Evolutionary conservation across 331 rosid species (phyloP).

Genomic region (Rhamnella rubrinervis): DNA sequence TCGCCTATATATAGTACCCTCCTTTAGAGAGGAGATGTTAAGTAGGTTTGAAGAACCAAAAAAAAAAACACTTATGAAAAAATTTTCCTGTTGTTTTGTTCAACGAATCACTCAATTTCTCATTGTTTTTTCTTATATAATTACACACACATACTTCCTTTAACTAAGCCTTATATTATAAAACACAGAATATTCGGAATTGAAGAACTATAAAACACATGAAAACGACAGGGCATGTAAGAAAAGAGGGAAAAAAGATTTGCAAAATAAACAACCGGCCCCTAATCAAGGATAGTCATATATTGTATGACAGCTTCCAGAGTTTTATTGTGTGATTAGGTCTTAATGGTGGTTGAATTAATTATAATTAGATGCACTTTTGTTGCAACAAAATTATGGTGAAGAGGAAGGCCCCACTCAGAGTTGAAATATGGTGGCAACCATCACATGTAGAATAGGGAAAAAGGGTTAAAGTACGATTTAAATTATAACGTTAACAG

Average conservation of each 20-base stretch:
- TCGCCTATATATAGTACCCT: background rate
- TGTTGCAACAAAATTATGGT: background rate
- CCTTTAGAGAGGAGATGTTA: slow-evolving; percentile 10
- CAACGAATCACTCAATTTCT: slow-evolving; percentile 16
- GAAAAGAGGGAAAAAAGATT: no score
- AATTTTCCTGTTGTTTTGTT: background rate
- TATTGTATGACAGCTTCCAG: no score
- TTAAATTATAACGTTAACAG: background rate
- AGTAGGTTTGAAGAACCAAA: background rate
- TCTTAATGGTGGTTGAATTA: no score
- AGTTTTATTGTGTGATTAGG: no score
- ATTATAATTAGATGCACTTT: no score
- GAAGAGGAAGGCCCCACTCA: slow-evolving; percentile 12
- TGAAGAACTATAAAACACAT: no score
- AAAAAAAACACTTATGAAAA: background rate
- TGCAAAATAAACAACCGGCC: no score
- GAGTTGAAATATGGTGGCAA: slow-evolving; percentile 12
- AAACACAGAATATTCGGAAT: no score
- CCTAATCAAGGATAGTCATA: no score
- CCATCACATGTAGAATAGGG: slow-evolving; percentile 23
- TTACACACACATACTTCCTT: no score
- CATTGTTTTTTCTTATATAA: background rate
- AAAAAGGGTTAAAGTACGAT: background rate
- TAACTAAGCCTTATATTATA: background rate
- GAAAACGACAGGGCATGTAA: no score